Base-by-base conservation (phyloP, 805 yeast genomes). In the Metschnikowia bowlesiae region DNA sequence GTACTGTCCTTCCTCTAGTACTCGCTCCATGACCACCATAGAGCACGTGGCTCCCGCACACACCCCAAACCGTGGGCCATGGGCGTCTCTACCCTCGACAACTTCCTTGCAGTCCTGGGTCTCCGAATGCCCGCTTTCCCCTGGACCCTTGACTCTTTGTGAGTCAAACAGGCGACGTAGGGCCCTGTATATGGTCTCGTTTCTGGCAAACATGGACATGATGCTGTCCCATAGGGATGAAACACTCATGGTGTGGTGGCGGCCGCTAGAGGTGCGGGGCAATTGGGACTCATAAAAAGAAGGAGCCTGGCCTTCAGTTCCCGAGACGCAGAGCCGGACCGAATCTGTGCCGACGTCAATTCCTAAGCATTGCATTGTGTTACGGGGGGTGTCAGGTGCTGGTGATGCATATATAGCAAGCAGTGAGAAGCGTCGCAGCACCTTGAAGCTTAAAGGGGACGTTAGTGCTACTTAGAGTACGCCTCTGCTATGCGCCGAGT, bases 11-110 rank as follows among this genome's bases (percentile, higher is more conserved):
- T 50, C 52, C 1, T 46, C 48, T 0, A 36, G 37, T 2, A 56
- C 49, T 31, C 59, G 59, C 48, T 59, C 55, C 57, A 70, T 62
- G 1, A 80, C 79, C 9, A 78, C 85, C 70, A 81, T 65, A 0
- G 85, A 81, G 52, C 87, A 82, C 1, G 87, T 82, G 4, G 86
- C 85, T 1, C 81, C 74, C 6, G 78, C 70, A 6, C 71, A 31
- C 73, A 61, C 36, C 6, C 52, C 44, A 28, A 22, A 44, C 16
- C 45, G 38, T 10, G 37, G 35, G 3, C 9, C 26, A 14, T 14
- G 14, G 28, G 13, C 7, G 6, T 5, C 41, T 26, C 18, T 8
- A 9, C 4, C 37, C 8, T n/a, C 37, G 14, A 16, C 14, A 9
- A 9, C 39, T 9, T 36, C 39, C 11, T 18, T 38, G 41, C 16